Conservation (phyloP, 148 eudicot genomes). For the Vaccinium darrowii region DNA sequence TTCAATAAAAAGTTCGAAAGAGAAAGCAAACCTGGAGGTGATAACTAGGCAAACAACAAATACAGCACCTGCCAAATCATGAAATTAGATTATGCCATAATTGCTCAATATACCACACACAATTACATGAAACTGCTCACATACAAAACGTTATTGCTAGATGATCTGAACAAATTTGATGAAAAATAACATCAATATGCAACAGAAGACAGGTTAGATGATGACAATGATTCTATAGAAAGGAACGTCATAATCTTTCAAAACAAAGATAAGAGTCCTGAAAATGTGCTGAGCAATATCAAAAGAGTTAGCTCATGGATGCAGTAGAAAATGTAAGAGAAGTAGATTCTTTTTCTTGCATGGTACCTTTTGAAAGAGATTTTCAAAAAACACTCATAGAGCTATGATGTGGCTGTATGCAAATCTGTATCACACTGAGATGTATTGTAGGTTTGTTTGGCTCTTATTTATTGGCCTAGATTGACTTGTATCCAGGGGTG, state of each 20-base stretch:
- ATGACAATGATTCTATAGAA: not conserved
- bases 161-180: not conserved
- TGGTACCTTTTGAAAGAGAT: not conserved
- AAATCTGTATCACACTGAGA: not conserved
- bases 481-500: not conserved
- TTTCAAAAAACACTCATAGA: not conserved
- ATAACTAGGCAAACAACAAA: conserved; percentile 57
- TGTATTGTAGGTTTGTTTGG: not conserved
- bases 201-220: not conserved
- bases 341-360: not conserved
- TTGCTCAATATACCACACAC: not conserved
- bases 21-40: conserved; percentile 50
- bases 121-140: conserved; percentile 1
- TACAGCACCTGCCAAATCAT: conserved; percentile 57
- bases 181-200: not conserved
- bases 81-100: not conserved
- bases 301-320: not conserved
- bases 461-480: not conserved
- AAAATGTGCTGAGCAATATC: not conserved
- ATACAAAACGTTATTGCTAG: not conserved
- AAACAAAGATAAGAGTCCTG: not conserved
- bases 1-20: not conserved
- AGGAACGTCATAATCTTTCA: not conserved
- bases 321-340: not conserved
- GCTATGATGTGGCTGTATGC: not conserved